Conservation (phyloP, 352 stramenopile species). For the Phytophthora nicotianae region DNA sequence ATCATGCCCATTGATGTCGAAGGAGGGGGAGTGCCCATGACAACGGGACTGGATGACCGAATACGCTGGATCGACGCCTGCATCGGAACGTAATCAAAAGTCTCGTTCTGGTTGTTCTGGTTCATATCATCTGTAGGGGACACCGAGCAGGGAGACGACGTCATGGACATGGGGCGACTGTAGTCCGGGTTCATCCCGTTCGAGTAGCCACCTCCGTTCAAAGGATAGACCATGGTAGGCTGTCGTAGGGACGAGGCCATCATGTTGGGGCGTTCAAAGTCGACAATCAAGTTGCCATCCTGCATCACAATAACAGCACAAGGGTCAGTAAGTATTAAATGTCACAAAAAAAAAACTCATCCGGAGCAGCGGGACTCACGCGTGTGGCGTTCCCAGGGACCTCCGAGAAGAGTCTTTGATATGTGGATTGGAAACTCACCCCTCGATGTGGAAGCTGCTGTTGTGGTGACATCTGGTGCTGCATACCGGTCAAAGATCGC, state of each 20-base stretch:
- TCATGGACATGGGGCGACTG: slow-evolving; percentile 38
- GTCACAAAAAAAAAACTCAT: not conserved
- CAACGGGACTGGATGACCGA: slow-evolving; percentile 34
- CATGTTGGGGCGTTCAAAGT: slow-evolving; percentile 58
- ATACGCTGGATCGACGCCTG: slow-evolving; percentile 40
- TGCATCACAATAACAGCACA: slow-evolving; percentile 18
- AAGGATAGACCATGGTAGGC: slow-evolving; percentile 40
- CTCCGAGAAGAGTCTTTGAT: slow-evolving; percentile 66
- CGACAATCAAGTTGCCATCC: slow-evolving; percentile 36
- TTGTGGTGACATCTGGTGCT: slow-evolving; percentile 20
- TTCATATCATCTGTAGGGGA: slow-evolving; percentile 34
- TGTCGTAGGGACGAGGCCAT: slow-evolving; percentile 50
- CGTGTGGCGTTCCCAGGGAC: slow-evolving; percentile 34
- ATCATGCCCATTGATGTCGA: slow-evolving; percentile 44
- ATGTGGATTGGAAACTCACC: slow-evolving; percentile 52
- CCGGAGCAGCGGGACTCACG: slow-evolving; percentile 38
- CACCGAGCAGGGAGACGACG: slow-evolving; percentile 33
- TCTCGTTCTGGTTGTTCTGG: slow-evolving; percentile 39
- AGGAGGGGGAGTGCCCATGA: slow-evolving; percentile 34
- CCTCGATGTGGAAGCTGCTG: slow-evolving; percentile 32
- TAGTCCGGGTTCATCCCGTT: slow-evolving; percentile 41
- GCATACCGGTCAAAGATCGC: slow-evolving; percentile 29
- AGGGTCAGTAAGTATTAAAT: slow-evolving; percentile 10
- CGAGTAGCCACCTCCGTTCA: slow-evolving; percentile 33
- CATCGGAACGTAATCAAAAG: slow-evolving; percentile 59